phyloP scores from a whole-genome alignment of 2,329 filamentous ascomycete genomes.

The Triangularia verruculosa region DNA sequence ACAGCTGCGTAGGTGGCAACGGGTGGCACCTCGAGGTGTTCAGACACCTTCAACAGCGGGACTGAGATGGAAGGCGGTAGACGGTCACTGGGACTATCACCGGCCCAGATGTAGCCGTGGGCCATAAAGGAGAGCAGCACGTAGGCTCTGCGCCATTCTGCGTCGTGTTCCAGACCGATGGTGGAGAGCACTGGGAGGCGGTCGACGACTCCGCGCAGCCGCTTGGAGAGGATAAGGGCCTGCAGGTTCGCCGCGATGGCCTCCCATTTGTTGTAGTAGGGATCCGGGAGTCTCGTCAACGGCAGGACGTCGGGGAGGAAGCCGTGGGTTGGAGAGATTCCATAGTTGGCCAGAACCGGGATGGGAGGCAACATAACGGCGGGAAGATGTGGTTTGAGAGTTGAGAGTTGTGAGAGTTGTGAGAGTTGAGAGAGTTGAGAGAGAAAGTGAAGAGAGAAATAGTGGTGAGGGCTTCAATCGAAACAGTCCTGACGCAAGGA shows the following conservation, averaged over 20 bases:
- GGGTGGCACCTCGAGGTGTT: slow-evolving; percentile 78
- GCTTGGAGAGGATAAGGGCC: slow-evolving; percentile 77
- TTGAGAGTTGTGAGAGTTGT: slow-evolving; percentile 7
- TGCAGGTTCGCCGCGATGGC: slow-evolving; percentile 81
- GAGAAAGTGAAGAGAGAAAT: too few species aligned
- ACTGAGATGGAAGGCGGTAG: slow-evolving; percentile 80
- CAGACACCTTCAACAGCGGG: slow-evolving; percentile 74
- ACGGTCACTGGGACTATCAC: slow-evolving; percentile 73
- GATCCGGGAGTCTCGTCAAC: slow-evolving; percentile 75
- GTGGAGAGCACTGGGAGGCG: slow-evolving; percentile 81
- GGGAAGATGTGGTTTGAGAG: not conserved
- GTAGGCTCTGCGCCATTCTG: slow-evolving; percentile 94
- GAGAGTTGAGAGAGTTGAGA: not conserved
- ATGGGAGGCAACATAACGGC: slow-evolving; percentile 56
- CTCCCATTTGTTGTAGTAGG: slow-evolving; percentile 96
- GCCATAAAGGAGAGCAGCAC: slow-evolving; percentile 85
- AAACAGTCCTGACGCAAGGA: slow-evolving; percentile 59
- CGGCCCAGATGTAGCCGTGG: slow-evolving; percentile 96
- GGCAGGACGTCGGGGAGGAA: slow-evolving; percentile 84
- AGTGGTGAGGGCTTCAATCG: slow-evolving; percentile 17
- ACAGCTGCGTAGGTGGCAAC: slow-evolving; percentile 92
- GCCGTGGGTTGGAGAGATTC: slow-evolving; percentile 72
- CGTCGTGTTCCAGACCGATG: slow-evolving; percentile 72
- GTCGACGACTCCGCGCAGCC: slow-evolving; percentile 76
- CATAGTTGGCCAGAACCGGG: slow-evolving; percentile 70